These are phyloP conservation scores for Russula dissimulans DNA, from an alignment of 768 basidiomycete species.

Conservation along the genomic window DNA sequence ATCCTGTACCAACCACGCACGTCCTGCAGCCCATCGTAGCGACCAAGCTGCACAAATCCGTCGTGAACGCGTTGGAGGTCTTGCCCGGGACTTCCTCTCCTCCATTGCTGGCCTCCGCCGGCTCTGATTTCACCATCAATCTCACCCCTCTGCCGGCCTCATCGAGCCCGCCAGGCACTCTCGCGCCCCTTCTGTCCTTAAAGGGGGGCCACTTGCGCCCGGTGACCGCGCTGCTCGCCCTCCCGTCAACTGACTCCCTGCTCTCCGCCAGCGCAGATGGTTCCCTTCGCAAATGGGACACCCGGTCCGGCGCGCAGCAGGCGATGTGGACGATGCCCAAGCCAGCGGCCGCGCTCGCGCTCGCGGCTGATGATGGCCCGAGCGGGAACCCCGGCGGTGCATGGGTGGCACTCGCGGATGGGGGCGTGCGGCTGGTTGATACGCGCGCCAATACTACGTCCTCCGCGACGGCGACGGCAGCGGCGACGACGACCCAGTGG, in stretches of 20 bases:
- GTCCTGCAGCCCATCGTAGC: neutral
- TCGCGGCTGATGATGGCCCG: neutral
- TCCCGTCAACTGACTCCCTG: neutral
- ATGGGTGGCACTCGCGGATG: constrained; percentile 15
- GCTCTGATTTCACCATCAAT: constrained; percentile 16
- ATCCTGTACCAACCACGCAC: constrained; percentile 5
- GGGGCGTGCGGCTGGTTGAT: constrained; percentile 8
- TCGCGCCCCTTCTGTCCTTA: constrained; percentile 8
- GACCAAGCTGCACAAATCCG: constrained; percentile 14
- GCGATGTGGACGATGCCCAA: constrained; percentile 9
- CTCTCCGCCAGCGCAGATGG: constrained; percentile 16
- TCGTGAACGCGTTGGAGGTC: constrained; percentile 17
- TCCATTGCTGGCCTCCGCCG: constrained; percentile 15
- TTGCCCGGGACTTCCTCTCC: neutral
- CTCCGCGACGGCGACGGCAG: too few species aligned
- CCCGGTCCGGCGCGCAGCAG: constrained; percentile 3
- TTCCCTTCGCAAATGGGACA: constrained; percentile 17
- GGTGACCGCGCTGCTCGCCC: constrained; percentile 11
- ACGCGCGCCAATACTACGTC: neutral
- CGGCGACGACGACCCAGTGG: neutral
- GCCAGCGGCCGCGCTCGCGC: neutral
- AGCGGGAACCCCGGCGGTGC: neutral
- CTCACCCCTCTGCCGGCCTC: constrained; percentile 11
- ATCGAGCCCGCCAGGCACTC: neutral
- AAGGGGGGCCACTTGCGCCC: constrained; percentile 12